These are phyloP conservation scores for Nicotiana noctiflora DNA, from an alignment of 257 asterid species.

Conservation along the genomic window DNA sequence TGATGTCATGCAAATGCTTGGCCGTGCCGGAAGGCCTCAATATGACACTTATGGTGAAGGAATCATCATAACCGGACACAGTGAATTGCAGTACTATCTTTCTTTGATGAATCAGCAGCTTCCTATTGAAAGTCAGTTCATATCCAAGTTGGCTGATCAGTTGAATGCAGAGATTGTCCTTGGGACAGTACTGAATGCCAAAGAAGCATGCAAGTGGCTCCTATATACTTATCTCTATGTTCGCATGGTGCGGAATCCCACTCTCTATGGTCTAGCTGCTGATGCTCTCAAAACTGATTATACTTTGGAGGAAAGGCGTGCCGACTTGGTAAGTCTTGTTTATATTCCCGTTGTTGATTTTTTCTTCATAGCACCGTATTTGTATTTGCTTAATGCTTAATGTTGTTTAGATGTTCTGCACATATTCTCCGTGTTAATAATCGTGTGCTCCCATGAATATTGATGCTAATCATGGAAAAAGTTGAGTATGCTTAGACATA, in stretches of 20 bases:
- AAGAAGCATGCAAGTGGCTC: constrained; percentile 40
- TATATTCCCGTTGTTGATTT: neutral
- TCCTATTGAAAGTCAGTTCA: constrained; percentile 39
- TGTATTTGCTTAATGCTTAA: neutral
- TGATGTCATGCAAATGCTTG: constrained; percentile 47
- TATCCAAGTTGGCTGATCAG: constrained; percentile 40
- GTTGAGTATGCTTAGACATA: neutral
- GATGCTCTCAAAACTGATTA: constrained; percentile 23
- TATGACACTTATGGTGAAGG: constrained; percentile 38
- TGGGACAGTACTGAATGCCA: constrained; percentile 39
- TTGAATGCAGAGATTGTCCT: constrained; percentile 44
- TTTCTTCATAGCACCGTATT: neutral
- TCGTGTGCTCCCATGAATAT: no score
- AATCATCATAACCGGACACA: constrained; percentile 33
- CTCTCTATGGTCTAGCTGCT: constrained; percentile 32
- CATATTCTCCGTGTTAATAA: neutral
- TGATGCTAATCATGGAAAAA: no score
- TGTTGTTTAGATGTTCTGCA: neutral
- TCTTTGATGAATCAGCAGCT: constrained; percentile 43
- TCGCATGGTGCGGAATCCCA: constrained; percentile 38
- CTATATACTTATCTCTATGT: constrained; percentile 36
- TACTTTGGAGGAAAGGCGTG: constrained; percentile 31
- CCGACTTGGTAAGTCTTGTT: constrained; percentile 24
- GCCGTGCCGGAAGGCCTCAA: constrained; percentile 50
- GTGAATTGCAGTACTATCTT: constrained; percentile 33